A percentile compares a stretch with the other conserved stretches of the same genome.
Evolutionary conservation across 2,329 filamentous ascomycete genomes (phyloP).

Genomic region (Didymosphaeria variabile): DNA sequence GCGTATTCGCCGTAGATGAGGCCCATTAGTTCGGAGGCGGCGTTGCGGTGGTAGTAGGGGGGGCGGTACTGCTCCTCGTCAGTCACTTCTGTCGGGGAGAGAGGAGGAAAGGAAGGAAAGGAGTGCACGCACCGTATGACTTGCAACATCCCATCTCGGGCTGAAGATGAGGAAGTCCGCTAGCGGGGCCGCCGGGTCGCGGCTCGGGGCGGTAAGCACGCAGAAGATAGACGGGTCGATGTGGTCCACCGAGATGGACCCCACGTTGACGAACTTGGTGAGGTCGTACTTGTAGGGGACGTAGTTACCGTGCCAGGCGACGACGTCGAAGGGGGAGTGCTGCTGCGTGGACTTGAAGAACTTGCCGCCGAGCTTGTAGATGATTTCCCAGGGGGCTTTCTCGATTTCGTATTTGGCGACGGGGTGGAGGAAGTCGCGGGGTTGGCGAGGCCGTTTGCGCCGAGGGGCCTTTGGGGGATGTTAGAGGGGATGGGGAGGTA

Average conservation of each 20-base stretch:
- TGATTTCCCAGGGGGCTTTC: constrained; percentile 53
- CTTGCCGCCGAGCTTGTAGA: constrained; percentile 67
- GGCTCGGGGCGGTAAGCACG: constrained; percentile 67
- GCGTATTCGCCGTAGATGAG: constrained; percentile 68
- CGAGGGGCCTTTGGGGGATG: constrained; percentile 36
- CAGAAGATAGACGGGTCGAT: constrained; percentile 82
- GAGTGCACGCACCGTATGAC: constrained; percentile 21
- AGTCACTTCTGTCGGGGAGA: too few relatives aligned
- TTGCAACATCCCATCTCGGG: constrained; percentile 68
- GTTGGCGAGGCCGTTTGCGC: constrained; percentile 52
- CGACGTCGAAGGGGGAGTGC: constrained; percentile 80
- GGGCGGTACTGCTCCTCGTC: constrained; percentile 53
- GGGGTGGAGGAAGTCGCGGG: constrained; percentile 75
- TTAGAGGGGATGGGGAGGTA: neutral
- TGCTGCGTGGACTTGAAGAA: constrained; percentile 72
- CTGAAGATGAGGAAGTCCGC: constrained; percentile 73
- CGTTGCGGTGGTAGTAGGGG: constrained; percentile 71
- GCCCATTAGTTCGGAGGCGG: constrained; percentile 73
- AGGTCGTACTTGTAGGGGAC: constrained; percentile 82
- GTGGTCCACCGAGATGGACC: constrained; percentile 77
- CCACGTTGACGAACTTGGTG: constrained; percentile 78
- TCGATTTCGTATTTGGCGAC: constrained; percentile 70
- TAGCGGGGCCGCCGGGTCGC: constrained; percentile 68
- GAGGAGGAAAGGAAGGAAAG: neutral
- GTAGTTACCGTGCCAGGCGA: constrained; percentile 83